These are phyloP conservation scores for Umbelopsis isabellina DNA, from an alignment of 192 early-diverging fungal species.

Conservation along the genomic window DNA sequence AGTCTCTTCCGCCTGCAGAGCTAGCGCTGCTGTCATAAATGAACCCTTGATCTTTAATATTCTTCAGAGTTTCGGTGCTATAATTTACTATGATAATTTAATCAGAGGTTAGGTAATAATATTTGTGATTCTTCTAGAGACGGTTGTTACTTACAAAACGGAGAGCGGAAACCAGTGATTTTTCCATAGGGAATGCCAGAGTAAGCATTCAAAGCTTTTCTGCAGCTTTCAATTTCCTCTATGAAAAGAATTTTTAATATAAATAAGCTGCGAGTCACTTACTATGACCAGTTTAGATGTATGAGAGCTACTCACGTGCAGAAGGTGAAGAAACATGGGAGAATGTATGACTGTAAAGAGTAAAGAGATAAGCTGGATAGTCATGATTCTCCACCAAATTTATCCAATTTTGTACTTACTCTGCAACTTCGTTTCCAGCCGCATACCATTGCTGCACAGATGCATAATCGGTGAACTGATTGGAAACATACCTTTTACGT, in stretches of 20 bases:
- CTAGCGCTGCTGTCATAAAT: not conserved
- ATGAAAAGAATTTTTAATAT: not conserved
- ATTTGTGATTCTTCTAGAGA: no score
- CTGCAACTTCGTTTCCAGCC: conserved; percentile 62
- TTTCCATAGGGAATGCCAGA: conserved; percentile 60
- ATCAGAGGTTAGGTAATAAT: no score
- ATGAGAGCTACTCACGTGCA: conserved; percentile 16
- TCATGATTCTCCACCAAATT: not conserved
- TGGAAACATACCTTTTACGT: conserved; percentile 49
- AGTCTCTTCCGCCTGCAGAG: conserved; percentile 24
- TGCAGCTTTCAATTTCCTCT: conserved; percentile 46
- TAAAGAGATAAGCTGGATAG: not conserved
- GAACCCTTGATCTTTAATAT: not conserved
- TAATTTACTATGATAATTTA: not conserved
- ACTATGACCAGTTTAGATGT: not conserved
- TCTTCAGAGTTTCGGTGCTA: not conserved
- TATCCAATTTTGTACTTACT: conserved; percentile 27
- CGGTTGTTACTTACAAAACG: conserved; percentile 48
- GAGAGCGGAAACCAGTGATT: conserved; percentile 68
- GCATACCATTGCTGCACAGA: conserved; percentile 65
- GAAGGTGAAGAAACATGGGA: conserved; percentile 37
- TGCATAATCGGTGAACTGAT: conserved; percentile 62
- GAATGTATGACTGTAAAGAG: conserved; percentile 35
- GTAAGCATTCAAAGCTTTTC: conserved; percentile 52
- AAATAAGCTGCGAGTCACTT: not conserved